phyloP scores from a whole-genome alignment of 2,329 filamentous ascomycete genomes.

The Byssoonygena ceratinophila region DNA sequence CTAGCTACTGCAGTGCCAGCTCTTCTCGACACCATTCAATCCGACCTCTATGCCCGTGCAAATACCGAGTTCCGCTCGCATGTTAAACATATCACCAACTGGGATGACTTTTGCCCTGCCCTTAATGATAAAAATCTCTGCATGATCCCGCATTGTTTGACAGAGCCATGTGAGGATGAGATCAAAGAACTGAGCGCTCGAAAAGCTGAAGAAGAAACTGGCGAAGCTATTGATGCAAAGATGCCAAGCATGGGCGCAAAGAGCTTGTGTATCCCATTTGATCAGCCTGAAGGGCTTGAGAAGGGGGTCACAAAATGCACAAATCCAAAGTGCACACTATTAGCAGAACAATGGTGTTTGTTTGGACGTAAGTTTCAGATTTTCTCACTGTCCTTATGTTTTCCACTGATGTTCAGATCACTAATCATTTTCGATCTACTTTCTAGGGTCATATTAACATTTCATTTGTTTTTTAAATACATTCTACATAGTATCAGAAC shows the following conservation, averaged over 20 bases:
- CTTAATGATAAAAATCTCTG: constrained; percentile 89
- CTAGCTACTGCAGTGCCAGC: constrained; percentile 63
- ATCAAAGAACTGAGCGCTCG: constrained; percentile 87
- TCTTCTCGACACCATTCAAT: constrained; percentile 81
- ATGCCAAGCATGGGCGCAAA: constrained; percentile 68
- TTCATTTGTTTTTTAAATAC: too few species aligned
- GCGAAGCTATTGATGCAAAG: constrained; percentile 62
- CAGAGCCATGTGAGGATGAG: constrained; percentile 75
- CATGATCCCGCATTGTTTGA: constrained; percentile 81
- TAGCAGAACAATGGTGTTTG: constrained; percentile 81
- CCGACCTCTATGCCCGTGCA: constrained; percentile 67
- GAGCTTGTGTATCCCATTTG: constrained; percentile 67
- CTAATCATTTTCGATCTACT: constrained; percentile 8
- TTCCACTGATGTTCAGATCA: not conserved
- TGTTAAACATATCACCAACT: constrained; percentile 69
- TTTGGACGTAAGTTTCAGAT: constrained; percentile 50
- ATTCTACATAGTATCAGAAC: too few species aligned
- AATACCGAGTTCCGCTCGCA: constrained; percentile 69
- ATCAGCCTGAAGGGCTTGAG: constrained; percentile 71
- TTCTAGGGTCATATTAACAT: constrained; percentile 21
- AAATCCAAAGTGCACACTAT: constrained; percentile 69
- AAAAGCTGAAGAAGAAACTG: constrained; percentile 49
- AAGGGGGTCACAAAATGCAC: constrained; percentile 80
- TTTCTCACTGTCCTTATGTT: not conserved
- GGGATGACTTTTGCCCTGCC: constrained; percentile 82